Percentiles rank a stretch among this genome's conserved stretches.
phyloP scores from a whole-genome alignment of 2,329 filamentous ascomycete genomes.

The Pseudogymnoascus sp. region DNA sequence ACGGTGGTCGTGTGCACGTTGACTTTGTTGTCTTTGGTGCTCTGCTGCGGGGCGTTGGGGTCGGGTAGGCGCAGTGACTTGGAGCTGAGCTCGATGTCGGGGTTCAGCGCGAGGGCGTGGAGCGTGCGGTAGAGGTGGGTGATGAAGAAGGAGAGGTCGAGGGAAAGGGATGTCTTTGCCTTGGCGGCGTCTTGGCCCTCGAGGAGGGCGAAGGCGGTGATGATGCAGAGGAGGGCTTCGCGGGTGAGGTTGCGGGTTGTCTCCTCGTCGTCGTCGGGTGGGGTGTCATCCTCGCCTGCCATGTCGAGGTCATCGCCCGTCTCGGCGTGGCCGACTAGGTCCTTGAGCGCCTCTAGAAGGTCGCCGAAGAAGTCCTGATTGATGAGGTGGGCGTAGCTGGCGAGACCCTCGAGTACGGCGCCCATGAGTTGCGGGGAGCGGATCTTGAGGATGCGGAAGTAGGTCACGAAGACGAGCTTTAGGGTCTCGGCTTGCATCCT shows the following conservation, averaged over 20 bases:
- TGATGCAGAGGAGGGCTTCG: slow-evolving; percentile 85
- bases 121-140: slow-evolving; percentile 86
- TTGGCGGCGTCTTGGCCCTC: slow-evolving; percentile 89
- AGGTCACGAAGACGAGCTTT: slow-evolving; percentile 89
- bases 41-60: slow-evolving; percentile 41
- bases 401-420: slow-evolving; percentile 88
- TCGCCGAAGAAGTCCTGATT: slow-evolving; percentile 99
- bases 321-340: slow-evolving; percentile 73
- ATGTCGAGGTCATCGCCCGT: slow-evolving; percentile 39
- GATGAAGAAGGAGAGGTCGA: slow-evolving; percentile 93
- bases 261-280: slow-evolving; percentile 37
- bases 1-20: slow-evolving; percentile 95
- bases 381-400: slow-evolving; percentile 91
- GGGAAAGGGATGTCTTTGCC: slow-evolving; percentile 68
- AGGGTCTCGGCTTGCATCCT: slow-evolving; percentile 91
- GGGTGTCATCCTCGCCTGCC: slow-evolving; percentile 30
- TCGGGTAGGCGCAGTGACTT: slow-evolving; percentile 66
- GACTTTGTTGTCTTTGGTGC: slow-evolving; percentile 57
- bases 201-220: slow-evolving; percentile 92
- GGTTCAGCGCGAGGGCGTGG: slow-evolving; percentile 66
- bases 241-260: slow-evolving; percentile 66
- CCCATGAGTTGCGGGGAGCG: slow-evolving; percentile 82
- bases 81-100: slow-evolving; percentile 74
- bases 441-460: slow-evolving; percentile 88
- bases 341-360: slow-evolving; percentile 85